Evolutionary conservation across 2,329 filamentous ascomycete genomes (phyloP).

Genomic region (Xylaria sp.): DNA sequence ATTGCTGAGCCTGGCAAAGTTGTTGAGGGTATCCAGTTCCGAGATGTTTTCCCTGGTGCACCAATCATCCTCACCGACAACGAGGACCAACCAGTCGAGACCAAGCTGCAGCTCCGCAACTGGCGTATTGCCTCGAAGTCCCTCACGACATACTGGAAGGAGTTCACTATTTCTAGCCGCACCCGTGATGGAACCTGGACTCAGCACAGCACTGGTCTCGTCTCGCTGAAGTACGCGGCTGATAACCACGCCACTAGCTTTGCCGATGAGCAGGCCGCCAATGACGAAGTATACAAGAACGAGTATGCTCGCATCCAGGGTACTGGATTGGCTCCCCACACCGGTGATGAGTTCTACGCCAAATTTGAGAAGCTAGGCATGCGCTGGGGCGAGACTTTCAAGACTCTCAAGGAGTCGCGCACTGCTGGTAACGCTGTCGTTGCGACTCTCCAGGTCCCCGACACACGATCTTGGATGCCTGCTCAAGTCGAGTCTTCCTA

Average conservation of each 20-base stretch:
- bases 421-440: slow-evolving; percentile 37
- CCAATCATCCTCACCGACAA: slow-evolving; percentile 43
- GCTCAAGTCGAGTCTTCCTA: slow-evolving; percentile 42
- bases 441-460: slow-evolving; percentile 42
- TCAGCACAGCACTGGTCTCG: slow-evolving; percentile 45
- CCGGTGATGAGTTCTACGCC: slow-evolving; percentile 42
- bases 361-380: slow-evolving; percentile 45
- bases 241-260: slow-evolving; percentile 41
- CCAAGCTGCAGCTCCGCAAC: slow-evolving; percentile 45
- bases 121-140: slow-evolving; percentile 45
- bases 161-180: slow-evolving; percentile 44
- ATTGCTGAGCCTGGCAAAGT: slow-evolving; percentile 41
- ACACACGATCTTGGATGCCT: slow-evolving; percentile 44
- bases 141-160: slow-evolving; percentile 46
- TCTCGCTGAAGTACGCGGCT: slow-evolving; percentile 43
- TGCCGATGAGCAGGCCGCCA: slow-evolving; percentile 39
- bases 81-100: slow-evolving; percentile 43
- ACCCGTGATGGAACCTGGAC: slow-evolving; percentile 44
- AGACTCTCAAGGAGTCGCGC: slow-evolving; percentile 40
- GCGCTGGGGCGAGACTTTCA: slow-evolving; percentile 44
- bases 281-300: slow-evolving; percentile 40
- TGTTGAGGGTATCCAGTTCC: slow-evolving; percentile 46
- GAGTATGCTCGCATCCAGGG: slow-evolving; percentile 41
- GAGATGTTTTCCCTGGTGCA: slow-evolving; percentile 46
- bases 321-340: slow-evolving; percentile 36